These are phyloP conservation scores for Citeromyces hawaiiensis DNA, from an alignment of 1,139 yeast species.

Conservation along the genomic window DNA sequence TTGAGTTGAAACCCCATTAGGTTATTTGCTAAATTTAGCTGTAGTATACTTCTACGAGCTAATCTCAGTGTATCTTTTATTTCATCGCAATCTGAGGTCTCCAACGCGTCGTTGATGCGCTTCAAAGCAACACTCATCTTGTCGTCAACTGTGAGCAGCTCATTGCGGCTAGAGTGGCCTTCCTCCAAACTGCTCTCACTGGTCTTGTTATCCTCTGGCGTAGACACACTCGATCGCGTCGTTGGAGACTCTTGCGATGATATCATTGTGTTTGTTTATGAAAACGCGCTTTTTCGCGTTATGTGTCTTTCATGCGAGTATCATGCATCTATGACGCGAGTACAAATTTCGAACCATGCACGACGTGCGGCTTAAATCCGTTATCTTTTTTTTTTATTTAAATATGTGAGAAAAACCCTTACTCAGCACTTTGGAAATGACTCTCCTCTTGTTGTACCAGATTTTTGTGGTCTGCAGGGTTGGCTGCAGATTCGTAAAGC, in stretches of 20 bases:
- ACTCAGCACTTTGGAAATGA: neutral
- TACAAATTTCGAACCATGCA: no score
- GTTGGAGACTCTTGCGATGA: no score
- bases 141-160: neutral
- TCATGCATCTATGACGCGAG: no score
- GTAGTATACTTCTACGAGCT: constrained; percentile 8
- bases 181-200: neutral
- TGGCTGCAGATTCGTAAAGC: constrained; percentile 82
- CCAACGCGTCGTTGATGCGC: neutral
- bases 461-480: constrained; percentile 77
- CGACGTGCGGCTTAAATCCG: neutral
- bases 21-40: constrained; percentile 16
- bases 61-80: neutral
- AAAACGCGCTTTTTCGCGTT: no score
- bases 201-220: no score
- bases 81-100: constrained; percentile 4
- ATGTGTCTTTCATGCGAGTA: no score
- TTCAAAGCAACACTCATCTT: neutral
- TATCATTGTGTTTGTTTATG: no score
- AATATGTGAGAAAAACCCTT: neutral
- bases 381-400: no score
- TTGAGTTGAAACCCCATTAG: constrained; percentile 13
- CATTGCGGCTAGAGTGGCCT: neutral
- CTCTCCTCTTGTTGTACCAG: constrained; percentile 8
- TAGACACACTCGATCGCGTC: no score